A percentile compares a stretch with the other conserved stretches of the same genome.
phyloP scores from a whole-genome alignment of 805 yeast species.

The Ogataea trehaloabstinens region DNA sequence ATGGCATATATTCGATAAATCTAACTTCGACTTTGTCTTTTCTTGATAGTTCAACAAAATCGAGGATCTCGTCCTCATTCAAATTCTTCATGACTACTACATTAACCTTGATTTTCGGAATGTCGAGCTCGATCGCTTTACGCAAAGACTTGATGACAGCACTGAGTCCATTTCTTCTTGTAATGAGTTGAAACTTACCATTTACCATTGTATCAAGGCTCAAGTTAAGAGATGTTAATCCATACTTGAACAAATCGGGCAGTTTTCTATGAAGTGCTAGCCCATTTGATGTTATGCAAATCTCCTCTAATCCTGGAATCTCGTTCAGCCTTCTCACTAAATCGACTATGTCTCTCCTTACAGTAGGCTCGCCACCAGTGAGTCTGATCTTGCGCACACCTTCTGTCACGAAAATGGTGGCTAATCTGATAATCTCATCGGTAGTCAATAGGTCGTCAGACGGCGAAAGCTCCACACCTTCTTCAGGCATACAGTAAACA shows the following conservation, averaged over 20 bases:
- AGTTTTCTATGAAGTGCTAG: constrained; percentile 48
- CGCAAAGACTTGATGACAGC: constrained; percentile 44
- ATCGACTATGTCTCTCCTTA: constrained; percentile 47
- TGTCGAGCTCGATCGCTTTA: constrained; percentile 41
- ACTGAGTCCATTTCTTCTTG: constrained; percentile 48
- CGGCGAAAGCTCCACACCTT: constrained; percentile 50
- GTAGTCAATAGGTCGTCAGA: constrained; percentile 38
- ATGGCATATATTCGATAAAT: constrained; percentile 60
- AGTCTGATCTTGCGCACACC: constrained; percentile 53
- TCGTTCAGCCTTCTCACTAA: constrained; percentile 37
- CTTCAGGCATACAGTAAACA: constrained; percentile 56
- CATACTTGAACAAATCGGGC: constrained; percentile 38
- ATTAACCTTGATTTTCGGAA: constrained; percentile 47
- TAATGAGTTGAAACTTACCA: constrained; percentile 48
- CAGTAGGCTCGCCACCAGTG: constrained; percentile 60
- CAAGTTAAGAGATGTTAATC: constrained; percentile 47
- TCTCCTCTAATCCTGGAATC: constrained; percentile 43
- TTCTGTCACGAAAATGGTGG: constrained; percentile 41
- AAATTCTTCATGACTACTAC: constrained; percentile 48
- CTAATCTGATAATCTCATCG: constrained; percentile 43
- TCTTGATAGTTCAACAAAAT: constrained; percentile 43
- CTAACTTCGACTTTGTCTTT: constrained; percentile 44
- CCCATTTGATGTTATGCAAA: constrained; percentile 54
- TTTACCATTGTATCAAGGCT: constrained; percentile 50
- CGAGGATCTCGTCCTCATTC: constrained; percentile 50